Percentiles rank a stretch among this genome's conserved stretches.
phyloP scores from a whole-genome alignment of 2,329 filamentous ascomycete species.

The Fusarium xylarioides region DNA sequence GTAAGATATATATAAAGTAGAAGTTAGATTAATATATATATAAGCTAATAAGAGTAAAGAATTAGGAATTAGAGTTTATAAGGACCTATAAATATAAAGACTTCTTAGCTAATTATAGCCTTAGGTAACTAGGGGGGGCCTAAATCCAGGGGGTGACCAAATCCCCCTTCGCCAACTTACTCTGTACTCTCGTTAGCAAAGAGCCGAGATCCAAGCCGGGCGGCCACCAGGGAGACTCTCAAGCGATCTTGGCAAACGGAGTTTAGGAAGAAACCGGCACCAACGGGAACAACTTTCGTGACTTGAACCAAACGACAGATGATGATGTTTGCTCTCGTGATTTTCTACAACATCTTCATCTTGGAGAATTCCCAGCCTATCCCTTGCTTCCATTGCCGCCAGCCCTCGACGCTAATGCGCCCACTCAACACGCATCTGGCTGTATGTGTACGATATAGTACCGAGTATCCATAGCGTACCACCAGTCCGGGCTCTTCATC shows the following conservation, averaged over 20 bases:
- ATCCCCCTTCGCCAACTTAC: no score
- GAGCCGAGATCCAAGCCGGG: constrained; percentile 30
- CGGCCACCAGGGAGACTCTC: constrained; percentile 7
- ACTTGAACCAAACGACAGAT: not conserved
- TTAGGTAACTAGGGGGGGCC: no score
- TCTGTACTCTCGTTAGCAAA: constrained; percentile 20
- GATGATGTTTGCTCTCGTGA: constrained; percentile 8
- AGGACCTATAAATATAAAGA: no score
- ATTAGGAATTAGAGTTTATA: no score
- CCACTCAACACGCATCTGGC: constrained; percentile 37
- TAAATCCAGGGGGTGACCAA: no score
- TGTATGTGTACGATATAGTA: not conserved
- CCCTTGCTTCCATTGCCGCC: constrained; percentile 26
- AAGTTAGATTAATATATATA: no score
- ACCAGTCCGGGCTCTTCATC: constrained; percentile 16
- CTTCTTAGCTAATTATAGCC: no score
- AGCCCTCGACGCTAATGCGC: constrained; percentile 39
- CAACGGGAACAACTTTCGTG: not conserved
- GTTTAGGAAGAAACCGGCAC: constrained; percentile 14
- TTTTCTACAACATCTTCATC: not conserved
- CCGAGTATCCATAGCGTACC: not conserved
- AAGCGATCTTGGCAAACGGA: constrained; percentile 36
- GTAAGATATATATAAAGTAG: no score
- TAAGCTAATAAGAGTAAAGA: no score
- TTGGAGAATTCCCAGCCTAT: constrained; percentile 23